A percentile compares a stretch with the other conserved stretches of the same genome.
Conservation (phyloP, 805 yeast species). For the Kazachstania viticola region DNA sequence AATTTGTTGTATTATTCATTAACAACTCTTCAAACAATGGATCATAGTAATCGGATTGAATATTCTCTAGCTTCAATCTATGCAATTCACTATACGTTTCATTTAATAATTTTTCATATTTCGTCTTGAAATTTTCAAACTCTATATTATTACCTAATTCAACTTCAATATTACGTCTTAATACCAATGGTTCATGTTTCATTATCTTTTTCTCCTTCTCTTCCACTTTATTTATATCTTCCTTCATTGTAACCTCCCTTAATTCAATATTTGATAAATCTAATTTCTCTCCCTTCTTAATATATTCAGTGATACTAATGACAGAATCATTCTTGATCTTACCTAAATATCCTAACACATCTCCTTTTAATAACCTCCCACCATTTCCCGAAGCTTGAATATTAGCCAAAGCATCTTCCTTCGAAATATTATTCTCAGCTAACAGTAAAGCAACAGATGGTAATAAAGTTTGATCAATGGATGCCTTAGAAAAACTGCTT, state of each 20-base stretch:
- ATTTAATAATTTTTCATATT: slow-evolving; percentile 34
- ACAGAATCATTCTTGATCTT: slow-evolving; percentile 48
- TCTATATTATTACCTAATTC: slow-evolving; percentile 2
- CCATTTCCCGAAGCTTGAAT: slow-evolving; percentile 82
- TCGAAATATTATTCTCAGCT: slow-evolving; percentile 48
- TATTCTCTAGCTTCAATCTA: slow-evolving; percentile 10
- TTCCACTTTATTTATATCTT: slow-evolving; percentile 8
- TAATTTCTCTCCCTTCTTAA: slow-evolving; percentile 46
- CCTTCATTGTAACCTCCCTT: slow-evolving; percentile 8
- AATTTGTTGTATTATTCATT: slow-evolving; percentile 28
- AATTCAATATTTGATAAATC: slow-evolving; percentile 56
- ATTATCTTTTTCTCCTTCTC: slow-evolving; percentile 6
- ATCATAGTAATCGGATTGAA: slow-evolving; percentile 40
- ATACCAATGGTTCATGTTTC: slow-evolving; percentile 23
- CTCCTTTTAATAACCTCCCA: slow-evolving; percentile 85
- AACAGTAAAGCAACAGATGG: slow-evolving; percentile 73
- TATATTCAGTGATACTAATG: slow-evolving; percentile 39
- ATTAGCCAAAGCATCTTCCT: slow-evolving; percentile 55
- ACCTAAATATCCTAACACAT: slow-evolving; percentile 77
- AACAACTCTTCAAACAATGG: slow-evolving; percentile 48
- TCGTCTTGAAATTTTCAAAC: slow-evolving; percentile 15
- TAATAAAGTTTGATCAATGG: slow-evolving; percentile 51
- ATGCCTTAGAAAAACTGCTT: slow-evolving; percentile 39
- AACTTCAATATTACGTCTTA: slow-evolving; percentile 19
- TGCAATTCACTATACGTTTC: slow-evolving; percentile 31